Conservation (phyloP, 352 stramenopile species). For the Phytophthora boehmeriae region DNA sequence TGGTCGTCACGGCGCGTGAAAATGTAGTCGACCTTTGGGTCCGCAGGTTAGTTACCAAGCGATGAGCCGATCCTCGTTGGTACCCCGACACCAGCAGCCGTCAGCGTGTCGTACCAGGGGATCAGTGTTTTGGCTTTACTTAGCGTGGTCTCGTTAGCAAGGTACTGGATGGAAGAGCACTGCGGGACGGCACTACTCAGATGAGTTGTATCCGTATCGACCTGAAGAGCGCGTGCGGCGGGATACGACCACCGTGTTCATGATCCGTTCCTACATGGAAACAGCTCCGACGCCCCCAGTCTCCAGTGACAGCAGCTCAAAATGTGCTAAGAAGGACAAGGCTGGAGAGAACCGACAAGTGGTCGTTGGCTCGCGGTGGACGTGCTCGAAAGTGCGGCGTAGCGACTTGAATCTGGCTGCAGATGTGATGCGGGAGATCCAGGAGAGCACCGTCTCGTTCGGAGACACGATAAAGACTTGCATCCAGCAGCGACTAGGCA, state of each 20-base stretch:
- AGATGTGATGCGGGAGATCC: constrained; percentile 16
- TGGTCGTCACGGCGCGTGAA: constrained; percentile 50
- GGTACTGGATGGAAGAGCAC: constrained; percentile 47
- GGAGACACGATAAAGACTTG: constrained; percentile 34
- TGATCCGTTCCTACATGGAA: neutral
- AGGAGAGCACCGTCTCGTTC: constrained; percentile 29
- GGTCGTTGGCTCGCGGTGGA: constrained; percentile 32
- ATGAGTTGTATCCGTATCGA: constrained; percentile 13
- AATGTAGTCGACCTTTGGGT: constrained; percentile 56
- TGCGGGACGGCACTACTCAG: constrained; percentile 42
- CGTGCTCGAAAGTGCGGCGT: constrained; percentile 23
- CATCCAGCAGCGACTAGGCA: constrained; percentile 23
- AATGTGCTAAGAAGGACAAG: neutral
- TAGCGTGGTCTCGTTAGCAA: constrained; percentile 32
- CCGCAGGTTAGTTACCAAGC: constrained; percentile 38
- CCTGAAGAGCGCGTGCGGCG: constrained; percentile 5
- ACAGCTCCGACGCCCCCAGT: neutral
- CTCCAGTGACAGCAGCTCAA: neutral
- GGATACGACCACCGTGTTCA: constrained; percentile 14
- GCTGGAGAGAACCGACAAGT: constrained; percentile 18
- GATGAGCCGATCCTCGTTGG: constrained; percentile 69
- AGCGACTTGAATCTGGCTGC: constrained; percentile 16
- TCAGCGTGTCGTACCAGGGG: constrained; percentile 68
- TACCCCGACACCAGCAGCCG: constrained; percentile 37
- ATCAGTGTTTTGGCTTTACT: constrained; percentile 41